Evolutionary conservation across 805 yeast species (phyloP), one percentile per base, ranked within the genome.

Genomic region (Schwanniomyces sp.): DNA sequence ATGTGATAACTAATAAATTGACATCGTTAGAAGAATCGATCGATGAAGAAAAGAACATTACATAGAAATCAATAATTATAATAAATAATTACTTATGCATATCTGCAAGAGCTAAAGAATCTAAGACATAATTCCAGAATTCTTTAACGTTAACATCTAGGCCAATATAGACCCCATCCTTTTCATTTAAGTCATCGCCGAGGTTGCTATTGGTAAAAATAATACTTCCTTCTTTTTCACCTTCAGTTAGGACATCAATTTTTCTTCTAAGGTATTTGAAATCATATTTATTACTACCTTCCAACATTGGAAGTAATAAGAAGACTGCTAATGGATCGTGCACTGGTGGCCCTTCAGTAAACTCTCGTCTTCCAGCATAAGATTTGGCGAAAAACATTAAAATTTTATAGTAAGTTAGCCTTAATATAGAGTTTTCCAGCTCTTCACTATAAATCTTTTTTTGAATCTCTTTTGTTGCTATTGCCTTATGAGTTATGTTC

Each of bases 311-410:
- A 44, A 88, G 62, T 32, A 88, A 57, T 0, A 81, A 82, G 44
- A 78, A 79, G 9, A 86, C 69, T 0, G 95, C 87, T 44, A 87
- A 69, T 1, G 94, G 92, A 62, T 88, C 96, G 64, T 89, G 96
- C 1, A 88, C 74, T 1, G 91, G 89, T 4, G 94, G 91, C 0
- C 94, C 92, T 5, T 60, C 50, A 24, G 52, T 50, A 61, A 52
- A 51, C 25, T 38, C 47, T n/a, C 17, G 18, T 10, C 32, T 27
- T 2, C 24, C 28, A 24, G 32, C 14, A 40, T 61, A 64, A 25
- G 51, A 44, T 14, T 50, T 40, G 12, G 48, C 49, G 46, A 54
- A 67, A 46, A 59, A 63, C 46, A 47, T 53, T 29, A 65, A 45
- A 32, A 67, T 62, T 16, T 54, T 52, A 37, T 52, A 52, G 47